Evolutionary conservation across 768 basidiomycete species (phyloP), one percentile per base, ranked within the genome.

Genomic region (Suillus discolor): DNA sequence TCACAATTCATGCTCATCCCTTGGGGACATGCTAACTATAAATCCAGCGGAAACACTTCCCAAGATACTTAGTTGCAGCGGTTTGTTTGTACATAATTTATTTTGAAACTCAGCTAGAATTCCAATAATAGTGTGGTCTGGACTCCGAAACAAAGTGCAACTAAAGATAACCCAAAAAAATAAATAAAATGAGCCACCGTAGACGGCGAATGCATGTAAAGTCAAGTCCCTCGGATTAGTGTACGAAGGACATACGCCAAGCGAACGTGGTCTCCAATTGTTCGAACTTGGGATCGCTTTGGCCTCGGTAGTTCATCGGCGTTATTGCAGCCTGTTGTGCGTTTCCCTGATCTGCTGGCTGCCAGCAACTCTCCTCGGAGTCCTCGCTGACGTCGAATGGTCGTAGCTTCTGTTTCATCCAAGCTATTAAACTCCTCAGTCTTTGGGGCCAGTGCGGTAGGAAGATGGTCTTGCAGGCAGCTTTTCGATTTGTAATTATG

Each of bases 321-420:
- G 6, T 31, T 7, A 28, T 28, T 53, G 51, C 28, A 3, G 25
- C 51, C 25, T 6, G 23, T 28, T 25, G 8, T 23, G 51, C 25
- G 16, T 28, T 53, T 28, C 6, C 49, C 15, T 53, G 25, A 31
- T 15, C 16, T 53, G 28, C 28, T 31, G 28, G 28, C 51, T 53
- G 51, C 51, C 16, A 53, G 28, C 28, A 53, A 53, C 51, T 53
- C 51, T 28, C 51, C 51, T 53, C 51, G 51, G 51, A 31, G 25
- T 28, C 51, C 51, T 51, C 49, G 49, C 25, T 28, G 23, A 51
- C 9, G 11, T 54, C 28, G 28, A 31, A 31, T 53, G 7, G 51
- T 28, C 8, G 53, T 12, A 54, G 53, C 53, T 54, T 28, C 53
- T 11, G 28, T 31, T 54, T 54, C 28, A 31, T 54, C 28, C 28